Percentiles rank a stretch among this genome's conserved stretches.
These are phyloP conservation scores for Mimosa bimucronata DNA, from an alignment of 306 rosid genomes.

Conservation along the genomic window DNA sequence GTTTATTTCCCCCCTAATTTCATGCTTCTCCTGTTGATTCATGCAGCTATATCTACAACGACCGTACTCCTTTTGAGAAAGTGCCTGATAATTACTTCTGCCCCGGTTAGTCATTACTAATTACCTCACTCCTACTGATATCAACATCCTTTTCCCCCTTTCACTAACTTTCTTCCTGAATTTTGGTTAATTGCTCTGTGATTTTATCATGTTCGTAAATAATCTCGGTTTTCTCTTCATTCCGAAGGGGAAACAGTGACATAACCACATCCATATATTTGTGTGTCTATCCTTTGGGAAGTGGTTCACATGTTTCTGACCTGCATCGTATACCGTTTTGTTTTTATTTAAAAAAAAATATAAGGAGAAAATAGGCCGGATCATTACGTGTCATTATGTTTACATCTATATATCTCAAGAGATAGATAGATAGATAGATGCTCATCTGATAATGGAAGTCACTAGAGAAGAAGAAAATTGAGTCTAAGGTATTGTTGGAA, in stretches of 20 bases:
- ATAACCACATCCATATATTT: background rate
- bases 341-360: background rate
- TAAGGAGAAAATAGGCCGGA: background rate
- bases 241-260: background rate
- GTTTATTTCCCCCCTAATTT: conserved; percentile 9
- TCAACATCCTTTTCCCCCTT: background rate
- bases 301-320: background rate
- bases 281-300: background rate
- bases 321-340: background rate
- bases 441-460: background rate
- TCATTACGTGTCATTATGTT: background rate
- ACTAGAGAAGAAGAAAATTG: background rate
- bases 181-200: background rate
- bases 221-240: background rate
- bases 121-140: background rate
- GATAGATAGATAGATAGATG: background rate
- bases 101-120: conserved; percentile 58
- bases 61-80: conserved; percentile 82
- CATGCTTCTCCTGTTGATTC: conserved; percentile 19
- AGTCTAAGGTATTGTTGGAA: background rate
- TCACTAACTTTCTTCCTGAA: background rate
- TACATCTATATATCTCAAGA: no score
- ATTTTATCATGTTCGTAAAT: background rate
- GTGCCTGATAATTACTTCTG: conserved; percentile 79
- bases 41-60: conserved; percentile 85